phyloP scores from a whole-genome alignment of 179 eudicot genomes.

The Silene coronaria region DNA sequence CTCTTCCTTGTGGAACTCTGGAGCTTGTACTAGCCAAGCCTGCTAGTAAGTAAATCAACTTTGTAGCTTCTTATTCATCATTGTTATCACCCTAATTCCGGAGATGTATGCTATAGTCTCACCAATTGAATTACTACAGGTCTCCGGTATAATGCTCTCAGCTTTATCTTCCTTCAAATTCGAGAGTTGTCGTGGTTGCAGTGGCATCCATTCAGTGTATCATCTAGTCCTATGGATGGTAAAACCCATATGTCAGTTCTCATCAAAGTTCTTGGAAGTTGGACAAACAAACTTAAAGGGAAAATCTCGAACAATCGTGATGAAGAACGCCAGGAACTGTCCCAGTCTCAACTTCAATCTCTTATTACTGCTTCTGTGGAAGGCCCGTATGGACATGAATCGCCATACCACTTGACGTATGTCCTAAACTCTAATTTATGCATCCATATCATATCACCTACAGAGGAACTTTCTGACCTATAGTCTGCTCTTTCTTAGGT shows the following conservation, averaged over 20 bases:
- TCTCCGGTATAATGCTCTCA: slow-evolving; percentile 83
- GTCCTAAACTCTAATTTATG: slow-evolving; percentile 20
- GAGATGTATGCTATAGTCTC: neutral
- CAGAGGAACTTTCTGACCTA: neutral
- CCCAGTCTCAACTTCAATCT: slow-evolving; percentile 31
- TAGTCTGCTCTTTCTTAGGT: slow-evolving; percentile 35
- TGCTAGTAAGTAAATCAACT: slow-evolving; percentile 34
- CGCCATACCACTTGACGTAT: slow-evolving; percentile 77
- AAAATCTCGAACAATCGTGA: slow-evolving; percentile 34
- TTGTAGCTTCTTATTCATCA: neutral
- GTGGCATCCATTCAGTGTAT: slow-evolving; percentile 97
- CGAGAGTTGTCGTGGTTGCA: slow-evolving; percentile 80
- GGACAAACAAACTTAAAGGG: slow-evolving; percentile 62
- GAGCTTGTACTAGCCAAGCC: slow-evolving; percentile 82
- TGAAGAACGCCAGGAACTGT: slow-evolving; percentile 30
- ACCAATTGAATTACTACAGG: slow-evolving; percentile 38
- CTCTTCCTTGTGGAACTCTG: slow-evolving; percentile 73
- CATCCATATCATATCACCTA: neutral
- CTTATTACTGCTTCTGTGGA: slow-evolving; percentile 73
- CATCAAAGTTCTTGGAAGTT: slow-evolving; percentile 75
- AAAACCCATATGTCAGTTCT: slow-evolving; percentile 65
- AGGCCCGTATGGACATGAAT: slow-evolving; percentile 95
- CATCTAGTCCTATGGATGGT: slow-evolving; percentile 88
- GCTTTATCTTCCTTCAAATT: slow-evolving; percentile 84
- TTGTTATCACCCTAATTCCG: neutral